Percentiles rank a stretch among this genome's conserved stretches.
phyloP scores from a whole-genome alignment of 805 yeast species.

The Pichia nanzhaoensis region DNA sequence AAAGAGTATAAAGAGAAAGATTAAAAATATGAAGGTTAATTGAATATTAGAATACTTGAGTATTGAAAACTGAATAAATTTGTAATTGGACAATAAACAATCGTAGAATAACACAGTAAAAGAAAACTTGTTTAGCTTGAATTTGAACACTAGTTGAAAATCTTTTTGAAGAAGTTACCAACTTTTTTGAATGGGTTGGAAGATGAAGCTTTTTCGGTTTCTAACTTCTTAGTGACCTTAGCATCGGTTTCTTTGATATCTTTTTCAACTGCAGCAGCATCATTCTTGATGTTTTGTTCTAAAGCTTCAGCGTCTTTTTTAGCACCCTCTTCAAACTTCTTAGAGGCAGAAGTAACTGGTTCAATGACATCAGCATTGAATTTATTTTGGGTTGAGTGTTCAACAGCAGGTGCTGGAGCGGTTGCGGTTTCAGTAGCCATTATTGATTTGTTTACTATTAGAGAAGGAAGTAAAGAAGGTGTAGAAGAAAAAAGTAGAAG shows the following conservation, averaged over 20 bases:
- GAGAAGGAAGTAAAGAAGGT: neutral
- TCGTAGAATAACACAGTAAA: neutral
- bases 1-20: neutral
- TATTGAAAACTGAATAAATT: too few species aligned
- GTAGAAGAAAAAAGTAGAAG: neutral
- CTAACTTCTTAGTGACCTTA: slow-evolving; percentile 1
- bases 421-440: slow-evolving; percentile 4
- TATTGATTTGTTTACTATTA: neutral
- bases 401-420: slow-evolving; percentile 1
- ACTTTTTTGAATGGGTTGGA: slow-evolving; percentile 23
- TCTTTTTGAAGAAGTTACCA: slow-evolving; percentile 26
- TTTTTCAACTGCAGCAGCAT: slow-evolving; percentile 7
- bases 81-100: too few species aligned
- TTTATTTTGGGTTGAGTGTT: slow-evolving; percentile 1
- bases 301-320: slow-evolving; percentile 2
- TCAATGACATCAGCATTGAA: slow-evolving; percentile 4
- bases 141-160: slow-evolving; percentile 14
- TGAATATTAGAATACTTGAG: too few species aligned
- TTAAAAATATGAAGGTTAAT: too few species aligned
- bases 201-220: neutral
- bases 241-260: slow-evolving; percentile 4
- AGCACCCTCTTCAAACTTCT: slow-evolving; percentile 20
- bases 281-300: slow-evolving; percentile 9
- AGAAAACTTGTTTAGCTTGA: neutral
- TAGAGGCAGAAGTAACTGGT: slow-evolving; percentile 10